Conservation (phyloP, 2,329 filamentous ascomycete species). For the Lecanoromycetidae sp. region DNA sequence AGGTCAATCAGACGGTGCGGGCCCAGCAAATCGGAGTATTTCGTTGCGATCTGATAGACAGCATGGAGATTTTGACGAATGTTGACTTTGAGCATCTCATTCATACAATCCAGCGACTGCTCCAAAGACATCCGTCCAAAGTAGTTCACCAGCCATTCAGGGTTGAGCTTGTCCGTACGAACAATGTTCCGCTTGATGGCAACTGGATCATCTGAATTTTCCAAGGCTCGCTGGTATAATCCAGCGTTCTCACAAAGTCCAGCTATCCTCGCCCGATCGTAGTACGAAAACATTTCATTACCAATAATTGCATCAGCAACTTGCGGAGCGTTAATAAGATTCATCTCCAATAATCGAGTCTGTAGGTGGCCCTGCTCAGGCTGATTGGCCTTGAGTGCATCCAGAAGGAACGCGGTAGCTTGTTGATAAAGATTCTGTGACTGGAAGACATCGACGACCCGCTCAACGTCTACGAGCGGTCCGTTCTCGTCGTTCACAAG, state of each 20-base stretch:
- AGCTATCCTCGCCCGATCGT: slow-evolving; percentile 81
- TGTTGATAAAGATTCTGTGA: slow-evolving; percentile 96
- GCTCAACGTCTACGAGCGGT: slow-evolving; percentile 79
- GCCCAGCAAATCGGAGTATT: slow-evolving; percentile 91
- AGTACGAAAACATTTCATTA: slow-evolving; percentile 97
- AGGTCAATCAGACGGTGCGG: slow-evolving; percentile 80
- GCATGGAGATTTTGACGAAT: slow-evolving; percentile 94
- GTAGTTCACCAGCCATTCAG: slow-evolving; percentile 84
- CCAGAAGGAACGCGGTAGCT: slow-evolving; percentile 92
- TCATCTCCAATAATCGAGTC: slow-evolving; percentile 95
- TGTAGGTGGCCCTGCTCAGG: slow-evolving; percentile 89
- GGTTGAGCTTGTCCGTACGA: slow-evolving; percentile 69
- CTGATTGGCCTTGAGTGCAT: slow-evolving; percentile 87
- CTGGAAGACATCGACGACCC: slow-evolving; percentile 95
- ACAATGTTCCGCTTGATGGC: slow-evolving; percentile 85
- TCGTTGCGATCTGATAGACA: slow-evolving; percentile 90
- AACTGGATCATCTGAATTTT: slow-evolving; percentile 85
- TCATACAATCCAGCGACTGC: slow-evolving; percentile 83
- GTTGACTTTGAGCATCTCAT: slow-evolving; percentile 92
- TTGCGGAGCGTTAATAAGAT: slow-evolving; percentile 87
- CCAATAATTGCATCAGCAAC: slow-evolving; percentile 95
- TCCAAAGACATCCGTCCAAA: slow-evolving; percentile 93
- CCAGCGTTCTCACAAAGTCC: slow-evolving; percentile 88
- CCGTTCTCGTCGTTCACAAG: slow-evolving; percentile 82
- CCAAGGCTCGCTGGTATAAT: slow-evolving; percentile 72